Conservation (phyloP, 352 stramenopile species). For the Globisporangium sylvaticum region DNA sequence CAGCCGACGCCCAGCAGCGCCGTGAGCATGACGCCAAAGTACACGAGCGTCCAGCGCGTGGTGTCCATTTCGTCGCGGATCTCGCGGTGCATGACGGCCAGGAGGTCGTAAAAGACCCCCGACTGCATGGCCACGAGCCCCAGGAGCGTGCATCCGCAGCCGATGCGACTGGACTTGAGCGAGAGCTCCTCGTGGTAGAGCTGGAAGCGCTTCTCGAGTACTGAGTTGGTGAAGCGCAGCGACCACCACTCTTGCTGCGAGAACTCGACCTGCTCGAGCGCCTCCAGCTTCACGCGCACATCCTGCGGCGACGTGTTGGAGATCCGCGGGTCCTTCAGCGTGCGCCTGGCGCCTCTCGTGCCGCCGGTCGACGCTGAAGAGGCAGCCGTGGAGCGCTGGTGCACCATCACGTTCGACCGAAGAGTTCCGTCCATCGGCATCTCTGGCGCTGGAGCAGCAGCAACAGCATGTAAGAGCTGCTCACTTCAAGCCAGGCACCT, state of each 20-base stretch:
- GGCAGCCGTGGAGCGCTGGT: neutral
- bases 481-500: neutral
- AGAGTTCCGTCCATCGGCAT: conserved; percentile 1
- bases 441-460: neutral
- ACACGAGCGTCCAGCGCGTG: conserved; percentile 25
- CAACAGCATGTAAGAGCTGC: neutral
- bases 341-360: conserved; percentile 7
- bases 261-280: conserved; percentile 37
- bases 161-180: conserved; percentile 30
- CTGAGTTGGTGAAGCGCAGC: conserved; percentile 39
- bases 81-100: conserved; percentile 18
- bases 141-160: conserved; percentile 26
- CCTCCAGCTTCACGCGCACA: conserved; percentile 43
- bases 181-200: conserved; percentile 55
- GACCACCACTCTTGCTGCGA: conserved; percentile 33
- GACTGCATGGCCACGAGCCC: conserved; percentile 38
- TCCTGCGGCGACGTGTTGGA: conserved; percentile 47
- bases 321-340: conserved; percentile 30
- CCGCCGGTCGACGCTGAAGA: conserved; percentile 1
- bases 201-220: conserved; percentile 55
- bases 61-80: conserved; percentile 14
- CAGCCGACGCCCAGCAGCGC: conserved; percentile 7
- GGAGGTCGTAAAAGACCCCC: conserved; percentile 25
- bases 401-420: neutral
- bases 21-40: conserved; percentile 19